Percentiles rank a stretch among this genome's conserved stretches.
These are phyloP conservation scores for Geosmithia putterillii DNA, from an alignment of 2,329 filamentous ascomycete species.

Conservation along the genomic window DNA sequence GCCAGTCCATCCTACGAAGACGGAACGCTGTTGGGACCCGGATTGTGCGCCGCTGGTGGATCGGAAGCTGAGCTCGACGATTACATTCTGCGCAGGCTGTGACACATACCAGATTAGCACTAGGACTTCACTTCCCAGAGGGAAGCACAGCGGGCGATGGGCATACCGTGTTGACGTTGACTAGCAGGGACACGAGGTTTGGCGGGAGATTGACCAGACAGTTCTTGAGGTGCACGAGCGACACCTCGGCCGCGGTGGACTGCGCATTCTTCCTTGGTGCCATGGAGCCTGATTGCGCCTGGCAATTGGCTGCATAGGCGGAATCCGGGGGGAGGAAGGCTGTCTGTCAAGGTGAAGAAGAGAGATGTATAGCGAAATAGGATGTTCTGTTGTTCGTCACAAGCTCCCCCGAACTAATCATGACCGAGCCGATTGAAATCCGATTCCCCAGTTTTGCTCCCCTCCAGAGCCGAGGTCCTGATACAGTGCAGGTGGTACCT, in stretches of 20 bases:
- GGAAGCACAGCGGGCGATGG: background rate
- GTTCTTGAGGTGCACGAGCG: slow-evolving; percentile 78
- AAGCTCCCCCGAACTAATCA: background rate
- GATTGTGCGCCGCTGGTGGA: slow-evolving; percentile 28
- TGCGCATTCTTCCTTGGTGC: slow-evolving; percentile 40
- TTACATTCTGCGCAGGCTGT: slow-evolving; percentile 86
- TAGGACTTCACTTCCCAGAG: background rate
- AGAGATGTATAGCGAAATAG: background rate
- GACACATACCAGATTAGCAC: background rate
- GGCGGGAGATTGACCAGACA: slow-evolving; percentile 89
- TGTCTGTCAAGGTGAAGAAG: background rate
- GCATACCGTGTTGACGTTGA: slow-evolving; percentile 80
- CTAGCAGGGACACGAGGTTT: slow-evolving; percentile 69
- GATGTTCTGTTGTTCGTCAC: background rate
- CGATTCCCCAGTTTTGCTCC: background rate
- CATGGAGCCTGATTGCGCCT: slow-evolving; percentile 18
- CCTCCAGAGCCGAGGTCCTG: background rate
- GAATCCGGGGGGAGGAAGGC: background rate
- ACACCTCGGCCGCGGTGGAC: slow-evolving; percentile 68
- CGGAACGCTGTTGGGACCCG: slow-evolving; percentile 47
- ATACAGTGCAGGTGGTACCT: too few relatives aligned
- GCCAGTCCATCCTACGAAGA: slow-evolving; percentile 93
- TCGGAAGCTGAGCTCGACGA: slow-evolving; percentile 76
- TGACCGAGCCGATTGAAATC: background rate
- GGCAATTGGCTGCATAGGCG: background rate